These are phyloP conservation scores for Rosa multiflora DNA, from an alignment of 306 rosid species.

Conservation along the genomic window DNA sequence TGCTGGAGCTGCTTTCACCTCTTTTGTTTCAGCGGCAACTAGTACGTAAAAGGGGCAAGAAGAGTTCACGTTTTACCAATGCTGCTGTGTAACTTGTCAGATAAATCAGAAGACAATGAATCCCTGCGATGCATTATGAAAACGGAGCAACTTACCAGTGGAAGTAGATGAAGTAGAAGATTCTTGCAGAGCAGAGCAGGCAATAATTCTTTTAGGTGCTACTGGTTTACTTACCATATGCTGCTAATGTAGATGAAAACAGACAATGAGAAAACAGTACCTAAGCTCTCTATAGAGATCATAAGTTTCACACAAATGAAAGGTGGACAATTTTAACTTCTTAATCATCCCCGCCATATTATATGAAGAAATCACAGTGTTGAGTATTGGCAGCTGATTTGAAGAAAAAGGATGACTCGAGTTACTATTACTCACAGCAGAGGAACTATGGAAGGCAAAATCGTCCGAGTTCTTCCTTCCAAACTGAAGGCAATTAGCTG, in stretches of 20 bases:
- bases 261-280: slow-evolving; percentile 1
- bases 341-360: not conserved
- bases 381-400: not conserved
- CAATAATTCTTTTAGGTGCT: slow-evolving; percentile 39
- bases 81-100: not conserved
- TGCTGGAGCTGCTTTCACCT: slow-evolving; percentile 54
- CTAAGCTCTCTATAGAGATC: not conserved
- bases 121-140: slow-evolving; percentile 4
- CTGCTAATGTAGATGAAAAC: slow-evolving; percentile 18
- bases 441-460: not conserved
- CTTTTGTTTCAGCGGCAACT: slow-evolving; percentile 57
- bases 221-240: slow-evolving; percentile 44
- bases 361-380: not conserved
- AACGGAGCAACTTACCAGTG: slow-evolving; percentile 44
- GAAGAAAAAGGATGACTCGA: not conserved
- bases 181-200: slow-evolving; percentile 85
- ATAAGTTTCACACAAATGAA: not conserved
- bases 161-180: slow-evolving; percentile 77
- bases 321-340: not conserved
- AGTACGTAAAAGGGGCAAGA: slow-evolving; percentile 14
- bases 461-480: slow-evolving; percentile 8
- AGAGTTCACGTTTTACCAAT: slow-evolving; percentile 16
- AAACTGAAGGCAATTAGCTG: slow-evolving; percentile 1
- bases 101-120: slow-evolving; percentile 5
- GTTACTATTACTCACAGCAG: not conserved